Evolutionary conservation across 139 green algal genomes (phyloP).

Genomic region (Eudorina sp.): DNA sequence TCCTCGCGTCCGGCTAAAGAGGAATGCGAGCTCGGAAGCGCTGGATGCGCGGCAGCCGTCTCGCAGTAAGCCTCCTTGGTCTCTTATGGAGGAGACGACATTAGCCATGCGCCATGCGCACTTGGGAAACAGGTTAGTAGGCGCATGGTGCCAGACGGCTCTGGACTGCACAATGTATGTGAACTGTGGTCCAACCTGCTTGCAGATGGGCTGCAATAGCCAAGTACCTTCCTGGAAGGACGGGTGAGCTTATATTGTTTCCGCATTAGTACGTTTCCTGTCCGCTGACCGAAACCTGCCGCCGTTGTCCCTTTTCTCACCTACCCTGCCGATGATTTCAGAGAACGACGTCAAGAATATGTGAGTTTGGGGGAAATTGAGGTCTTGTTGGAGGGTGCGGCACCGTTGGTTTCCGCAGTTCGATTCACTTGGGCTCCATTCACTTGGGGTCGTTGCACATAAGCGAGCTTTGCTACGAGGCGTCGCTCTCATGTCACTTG

Average conservation of each 20-base stretch:
- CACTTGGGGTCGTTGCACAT: no score
- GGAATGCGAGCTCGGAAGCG: slow-evolving; percentile 5
- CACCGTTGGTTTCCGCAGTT: not conserved
- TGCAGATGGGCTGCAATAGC: slow-evolving; percentile 33
- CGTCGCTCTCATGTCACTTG: no score
- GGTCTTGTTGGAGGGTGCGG: not conserved
- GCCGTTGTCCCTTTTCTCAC: not conserved
- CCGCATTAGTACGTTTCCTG: not conserved
- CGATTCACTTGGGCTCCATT: not conserved
- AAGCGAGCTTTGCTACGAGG: no score
- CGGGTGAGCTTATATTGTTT: not conserved
- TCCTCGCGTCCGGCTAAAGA: not conserved
- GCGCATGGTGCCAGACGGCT: not conserved
- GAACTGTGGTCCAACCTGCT: not conserved
- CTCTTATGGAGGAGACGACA: not conserved
- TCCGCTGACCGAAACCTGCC: not conserved
- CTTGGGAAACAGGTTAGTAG: slow-evolving; percentile 10
- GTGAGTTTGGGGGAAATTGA: not conserved
- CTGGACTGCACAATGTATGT: no score
- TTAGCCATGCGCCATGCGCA: slow-evolving; percentile 8
- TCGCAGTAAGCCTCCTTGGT: slow-evolving; percentile 2
- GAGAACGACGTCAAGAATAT: slow-evolving; percentile 47
- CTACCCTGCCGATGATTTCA: not conserved
- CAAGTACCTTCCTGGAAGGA: slow-evolving; percentile 15
- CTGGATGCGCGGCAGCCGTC: not conserved